Base-by-base conservation (phyloP, 352 stramenopile genomes). In the Phytophthora pseudosyringae region DNA sequence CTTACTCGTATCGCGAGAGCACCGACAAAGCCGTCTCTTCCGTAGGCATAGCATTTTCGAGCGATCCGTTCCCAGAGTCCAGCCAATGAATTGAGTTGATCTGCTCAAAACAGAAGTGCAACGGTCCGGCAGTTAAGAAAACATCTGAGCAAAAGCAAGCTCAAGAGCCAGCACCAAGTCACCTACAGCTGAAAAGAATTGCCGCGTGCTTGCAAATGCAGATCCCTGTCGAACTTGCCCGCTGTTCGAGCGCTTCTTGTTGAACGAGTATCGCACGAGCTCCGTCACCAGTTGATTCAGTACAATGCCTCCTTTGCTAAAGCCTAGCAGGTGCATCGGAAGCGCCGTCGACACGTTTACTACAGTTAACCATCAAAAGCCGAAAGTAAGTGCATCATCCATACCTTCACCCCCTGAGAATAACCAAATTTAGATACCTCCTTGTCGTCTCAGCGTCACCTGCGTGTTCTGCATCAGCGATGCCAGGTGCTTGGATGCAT, bases 221-320 rank as follows among this genome's bases (percentile, higher is more conserved):
- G 69, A 77, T 31, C 69, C 69, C 31, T 77, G 69, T 40, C 64
- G 64, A 56, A 65, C 28, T 31, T 77, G 64, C 10, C 69, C 69
- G 26, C 33, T 66, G 25, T 68, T 71, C 10, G 64, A 77, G 39
- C 69, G 69, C 56, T 77, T 77, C 59, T 70, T 74, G 46, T 71
- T 74, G 25, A 77, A 68, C 41, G 70, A 70, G 50, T 66, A 74
- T 43, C 65, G 63, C 38, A 79, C 80, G 5, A 89, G 64, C 46
- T 91, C 83, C 4, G 83, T 86, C 35, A 86, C 72, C n/a, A 91
- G 62, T 53, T 91, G 83, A 47, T 90, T 91, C 16, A 91, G 57
- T 26, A 91, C 83, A 26, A 83, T 69, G 15, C 77, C 80, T 4
- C 83, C 83, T 57, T 89, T 89, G 70, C 83, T 91, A 46, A 91